Conservation (phyloP, 352 stramenopile species). For the Pythium scleroteichum region DNA sequence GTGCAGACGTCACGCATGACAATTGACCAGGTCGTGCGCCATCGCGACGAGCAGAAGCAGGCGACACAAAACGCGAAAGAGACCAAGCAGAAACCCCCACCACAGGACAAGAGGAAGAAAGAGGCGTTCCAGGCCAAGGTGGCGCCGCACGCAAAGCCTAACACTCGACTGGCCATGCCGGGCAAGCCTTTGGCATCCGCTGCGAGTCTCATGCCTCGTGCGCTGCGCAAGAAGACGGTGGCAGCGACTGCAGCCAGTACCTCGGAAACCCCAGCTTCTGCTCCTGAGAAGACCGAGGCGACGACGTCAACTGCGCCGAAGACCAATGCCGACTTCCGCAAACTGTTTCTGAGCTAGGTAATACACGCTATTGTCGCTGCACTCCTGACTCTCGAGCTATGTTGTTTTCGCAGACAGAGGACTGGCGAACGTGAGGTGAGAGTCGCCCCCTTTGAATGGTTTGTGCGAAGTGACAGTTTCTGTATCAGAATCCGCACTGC, state of each 20-base stretch:
- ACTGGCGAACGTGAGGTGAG: too few relatives aligned
- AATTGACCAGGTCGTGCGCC: slow-evolving; percentile 57
- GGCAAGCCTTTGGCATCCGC: slow-evolving; percentile 25
- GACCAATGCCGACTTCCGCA: slow-evolving; percentile 75
- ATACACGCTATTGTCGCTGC: too few relatives aligned
- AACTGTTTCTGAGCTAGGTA: slow-evolving; percentile 47
- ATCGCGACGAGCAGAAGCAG: slow-evolving; percentile 51
- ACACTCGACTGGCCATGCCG: slow-evolving; percentile 28
- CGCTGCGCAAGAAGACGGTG: slow-evolving; percentile 38
- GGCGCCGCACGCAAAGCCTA: slow-evolving; percentile 27
- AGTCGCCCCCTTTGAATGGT: too few relatives aligned
- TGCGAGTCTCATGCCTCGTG: slow-evolving; percentile 56
- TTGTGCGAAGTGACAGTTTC: too few relatives aligned
- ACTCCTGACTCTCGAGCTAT: too few relatives aligned
- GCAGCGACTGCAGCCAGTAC: neutral
- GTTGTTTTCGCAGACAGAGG: too few relatives aligned
- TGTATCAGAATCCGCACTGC: too few relatives aligned
- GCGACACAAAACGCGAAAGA: slow-evolving; percentile 37
- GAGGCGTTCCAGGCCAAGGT: slow-evolving; percentile 15
- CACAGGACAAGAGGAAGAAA: slow-evolving; percentile 1
- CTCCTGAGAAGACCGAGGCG: neutral
- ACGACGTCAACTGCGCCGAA: slow-evolving; percentile 34
- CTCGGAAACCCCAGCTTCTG: neutral
- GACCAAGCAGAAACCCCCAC: slow-evolving; percentile 3
- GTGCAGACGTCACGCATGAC: slow-evolving; percentile 63